phyloP scores from a whole-genome alignment of 2,329 filamentous ascomycete species.

The Colletotrichum paranaense region DNA sequence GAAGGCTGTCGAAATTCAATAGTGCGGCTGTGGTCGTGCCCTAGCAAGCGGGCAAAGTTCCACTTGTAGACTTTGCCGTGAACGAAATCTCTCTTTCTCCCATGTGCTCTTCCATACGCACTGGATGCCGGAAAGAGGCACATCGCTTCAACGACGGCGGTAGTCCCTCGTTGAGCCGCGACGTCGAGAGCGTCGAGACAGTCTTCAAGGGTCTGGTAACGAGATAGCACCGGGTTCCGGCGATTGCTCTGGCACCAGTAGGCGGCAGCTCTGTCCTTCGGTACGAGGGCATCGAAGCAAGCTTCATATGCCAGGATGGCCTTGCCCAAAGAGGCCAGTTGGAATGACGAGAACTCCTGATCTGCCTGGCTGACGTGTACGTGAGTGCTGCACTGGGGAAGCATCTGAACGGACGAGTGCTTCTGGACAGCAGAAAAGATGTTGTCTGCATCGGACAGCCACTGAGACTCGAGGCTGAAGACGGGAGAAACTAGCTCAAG shows the following conservation, averaged over 20 bases:
- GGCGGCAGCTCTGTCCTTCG: conserved; percentile 37
- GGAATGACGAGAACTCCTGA: conserved; percentile 33
- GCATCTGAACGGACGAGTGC: conserved; percentile 40
- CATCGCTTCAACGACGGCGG: conserved; percentile 44
- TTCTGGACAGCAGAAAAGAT: conserved; percentile 45
- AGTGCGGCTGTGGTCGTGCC: conserved; percentile 37
- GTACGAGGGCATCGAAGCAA: conserved; percentile 46
- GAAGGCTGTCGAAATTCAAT: conserved; percentile 52
- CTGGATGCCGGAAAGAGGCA: conserved; percentile 46
- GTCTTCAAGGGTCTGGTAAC: conserved; percentile 30
- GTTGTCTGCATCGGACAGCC: conserved; percentile 43
- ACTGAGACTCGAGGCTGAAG: conserved; percentile 42
- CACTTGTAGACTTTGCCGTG: conserved; percentile 54
- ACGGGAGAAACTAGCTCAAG: conserved; percentile 51
- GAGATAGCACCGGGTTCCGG: conserved; percentile 40
- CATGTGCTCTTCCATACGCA: conserved; percentile 44
- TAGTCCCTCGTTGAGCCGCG: conserved; percentile 21
- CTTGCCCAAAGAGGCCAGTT: conserved; percentile 46
- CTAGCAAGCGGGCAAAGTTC: conserved; percentile 47
- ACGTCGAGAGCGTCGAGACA: conserved; percentile 42
- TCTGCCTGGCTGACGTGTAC: conserved; percentile 46
- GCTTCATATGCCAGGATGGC: conserved; percentile 47
- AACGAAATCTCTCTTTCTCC: conserved; percentile 47
- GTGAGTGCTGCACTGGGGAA: conserved; percentile 49
- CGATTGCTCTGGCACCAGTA: conserved; percentile 53